These are phyloP conservation scores for Viridothelium virens DNA, from an alignment of 495 filamentous ascomycete genomes.

Conservation along the genomic window DNA sequence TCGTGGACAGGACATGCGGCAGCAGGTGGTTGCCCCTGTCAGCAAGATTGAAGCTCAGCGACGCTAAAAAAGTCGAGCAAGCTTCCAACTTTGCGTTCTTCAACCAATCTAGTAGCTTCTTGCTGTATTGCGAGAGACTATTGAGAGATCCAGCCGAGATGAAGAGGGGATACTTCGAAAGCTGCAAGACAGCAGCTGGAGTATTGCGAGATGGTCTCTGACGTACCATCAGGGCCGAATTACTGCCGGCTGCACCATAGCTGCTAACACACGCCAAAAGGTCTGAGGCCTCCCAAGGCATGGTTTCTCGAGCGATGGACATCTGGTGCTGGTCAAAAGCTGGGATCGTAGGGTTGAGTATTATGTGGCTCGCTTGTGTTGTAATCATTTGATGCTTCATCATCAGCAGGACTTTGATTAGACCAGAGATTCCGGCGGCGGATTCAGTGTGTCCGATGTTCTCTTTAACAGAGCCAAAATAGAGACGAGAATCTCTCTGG, in stretches of 20 bases:
- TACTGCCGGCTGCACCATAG: conserved; percentile 4
- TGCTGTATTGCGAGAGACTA: not conserved
- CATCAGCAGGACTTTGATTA: conserved; percentile 37
- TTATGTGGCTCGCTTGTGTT: conserved; percentile 33
- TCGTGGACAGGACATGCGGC: not conserved
- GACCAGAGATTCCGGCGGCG: conserved; percentile 29
- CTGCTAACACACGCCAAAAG: not conserved
- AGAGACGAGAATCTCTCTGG: conserved; percentile 15
- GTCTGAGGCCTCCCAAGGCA: not conserved
- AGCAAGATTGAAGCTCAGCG: not conserved
- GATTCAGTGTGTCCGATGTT: conserved; percentile 34
- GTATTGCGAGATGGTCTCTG: not conserved
- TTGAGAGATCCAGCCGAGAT: conserved; percentile 7
- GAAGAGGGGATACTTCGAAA: conserved; percentile 8
- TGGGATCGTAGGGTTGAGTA: conserved; percentile 13
- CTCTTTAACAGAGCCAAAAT: conserved; percentile 28
- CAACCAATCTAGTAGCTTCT: not conserved
- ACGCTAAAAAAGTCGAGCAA: not conserved
- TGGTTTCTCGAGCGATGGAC: not conserved
- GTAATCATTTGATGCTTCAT: conserved; percentile 34
- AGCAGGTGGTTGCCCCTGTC: not conserved
- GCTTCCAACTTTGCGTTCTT: not conserved
- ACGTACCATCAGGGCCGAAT: not conserved
- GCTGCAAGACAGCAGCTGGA: not conserved
- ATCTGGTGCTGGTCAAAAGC: not conserved